phyloP scores from a whole-genome alignment of 805 yeast species.

The Barnettozyma salicaria region DNA sequence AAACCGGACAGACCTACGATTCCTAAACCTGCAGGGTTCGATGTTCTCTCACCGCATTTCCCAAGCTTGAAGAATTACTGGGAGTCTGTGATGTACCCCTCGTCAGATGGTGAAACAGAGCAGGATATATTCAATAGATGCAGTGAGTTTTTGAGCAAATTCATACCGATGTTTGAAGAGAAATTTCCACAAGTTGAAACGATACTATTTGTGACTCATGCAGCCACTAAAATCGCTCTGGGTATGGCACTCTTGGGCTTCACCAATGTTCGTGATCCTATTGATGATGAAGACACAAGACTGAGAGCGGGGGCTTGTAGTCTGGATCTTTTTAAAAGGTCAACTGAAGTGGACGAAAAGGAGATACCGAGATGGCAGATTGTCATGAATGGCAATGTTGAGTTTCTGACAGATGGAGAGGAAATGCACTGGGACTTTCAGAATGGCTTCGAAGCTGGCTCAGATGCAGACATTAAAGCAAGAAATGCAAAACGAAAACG shows the following conservation, averaged over 20 bases:
- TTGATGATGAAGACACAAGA: constrained; percentile 41
- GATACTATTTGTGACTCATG: constrained; percentile 80
- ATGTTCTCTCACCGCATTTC: constrained; percentile 48
- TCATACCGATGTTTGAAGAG: constrained; percentile 52
- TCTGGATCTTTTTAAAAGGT: constrained; percentile 51
- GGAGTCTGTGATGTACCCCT: constrained; percentile 55
- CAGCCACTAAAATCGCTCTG: constrained; percentile 85
- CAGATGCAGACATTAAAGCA: constrained; percentile 73
- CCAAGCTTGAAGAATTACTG: constrained; percentile 41
- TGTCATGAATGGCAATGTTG: constrained; percentile 65
- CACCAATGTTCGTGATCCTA: constrained; percentile 42
- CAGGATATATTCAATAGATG: constrained; percentile 64
- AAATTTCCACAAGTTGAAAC: constrained; percentile 55
- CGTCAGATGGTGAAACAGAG: constrained; percentile 66
- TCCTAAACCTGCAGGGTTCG: constrained; percentile 61
- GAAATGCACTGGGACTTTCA: constrained; percentile 93
- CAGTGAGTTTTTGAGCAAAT: constrained; percentile 42
- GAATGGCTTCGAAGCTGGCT: constrained; percentile 78
- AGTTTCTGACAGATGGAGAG: constrained; percentile 69
- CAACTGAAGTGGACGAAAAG: constrained; percentile 23
- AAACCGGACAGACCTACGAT: constrained; percentile 58
- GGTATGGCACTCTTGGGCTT: constrained; percentile 69
- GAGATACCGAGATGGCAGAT: no score
- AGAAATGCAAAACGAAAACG: constrained; percentile 30
- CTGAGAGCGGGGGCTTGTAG: constrained; percentile 83